A percentile compares a stretch with the other conserved stretches of the same genome.
Conservation (phyloP, 495 filamentous ascomycete genomes). For the Talaromyces ruber region DNA sequence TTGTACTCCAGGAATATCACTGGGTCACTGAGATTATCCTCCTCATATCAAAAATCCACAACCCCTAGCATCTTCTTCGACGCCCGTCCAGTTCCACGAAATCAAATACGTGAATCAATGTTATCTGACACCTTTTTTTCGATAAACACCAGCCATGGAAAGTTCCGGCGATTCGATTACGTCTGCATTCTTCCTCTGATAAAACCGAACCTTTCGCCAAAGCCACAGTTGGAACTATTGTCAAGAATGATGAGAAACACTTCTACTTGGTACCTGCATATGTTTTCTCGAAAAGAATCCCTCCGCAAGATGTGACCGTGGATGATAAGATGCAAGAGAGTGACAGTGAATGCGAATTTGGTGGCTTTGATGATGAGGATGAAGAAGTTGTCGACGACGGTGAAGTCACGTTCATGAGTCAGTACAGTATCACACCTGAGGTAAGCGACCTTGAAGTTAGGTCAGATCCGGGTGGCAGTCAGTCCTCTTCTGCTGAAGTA, state of each 20-base stretch:
- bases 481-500: background rate
- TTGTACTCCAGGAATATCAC: background rate
- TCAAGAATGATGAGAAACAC: background rate
- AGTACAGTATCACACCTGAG: background rate
- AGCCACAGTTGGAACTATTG: background rate
- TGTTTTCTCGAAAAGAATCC: background rate
- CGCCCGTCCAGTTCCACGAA: background rate
- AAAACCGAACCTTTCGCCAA: background rate
- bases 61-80: background rate
- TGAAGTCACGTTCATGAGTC: background rate
- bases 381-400: background rate
- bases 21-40: background rate
- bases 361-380: background rate
- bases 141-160: background rate
- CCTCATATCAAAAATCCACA: background rate
- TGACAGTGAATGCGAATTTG: background rate
- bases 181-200: background rate
- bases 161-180: background rate
- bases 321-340: background rate
- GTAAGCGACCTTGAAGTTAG: background rate
- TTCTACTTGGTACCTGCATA: background rate
- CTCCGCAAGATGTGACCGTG: background rate
- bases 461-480: background rate
- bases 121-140: background rate
- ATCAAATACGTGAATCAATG: background rate